A percentile compares a stretch with the other conserved stretches of the same genome.
These are phyloP conservation scores for Cyclocybe aegerita DNA, from an alignment of 768 basidiomycete species.

Conservation along the genomic window DNA sequence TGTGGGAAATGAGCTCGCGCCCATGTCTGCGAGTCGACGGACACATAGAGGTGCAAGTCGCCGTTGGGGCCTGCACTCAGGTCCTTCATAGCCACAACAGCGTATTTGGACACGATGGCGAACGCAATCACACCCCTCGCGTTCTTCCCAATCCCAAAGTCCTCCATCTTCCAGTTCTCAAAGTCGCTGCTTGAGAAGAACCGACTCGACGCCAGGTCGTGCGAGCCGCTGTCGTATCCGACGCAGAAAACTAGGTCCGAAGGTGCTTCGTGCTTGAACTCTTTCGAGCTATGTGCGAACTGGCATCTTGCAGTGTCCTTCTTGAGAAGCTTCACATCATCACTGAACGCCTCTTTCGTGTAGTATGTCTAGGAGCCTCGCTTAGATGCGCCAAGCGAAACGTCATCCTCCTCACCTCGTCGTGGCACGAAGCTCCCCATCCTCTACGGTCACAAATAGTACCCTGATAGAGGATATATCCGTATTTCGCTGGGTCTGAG, in stretches of 20 bases:
- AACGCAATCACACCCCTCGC: conserved; percentile 90
- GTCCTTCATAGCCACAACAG: conserved; percentile 87
- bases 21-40: conserved; percentile 82
- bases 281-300: conserved; percentile 85
- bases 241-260: conserved; percentile 85
- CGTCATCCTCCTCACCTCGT: conserved; percentile 53
- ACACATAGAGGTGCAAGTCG: conserved; percentile 85
- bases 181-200: conserved; percentile 87
- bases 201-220: conserved; percentile 59
- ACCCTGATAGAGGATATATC: conserved; percentile 79
- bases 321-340: conserved; percentile 57
- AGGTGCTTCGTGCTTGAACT: conserved; percentile 79
- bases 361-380: conserved; percentile 71
- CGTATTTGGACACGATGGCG: conserved; percentile 90
- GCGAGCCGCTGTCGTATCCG: conserved; percentile 68
- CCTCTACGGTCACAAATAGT: conserved; percentile 54
- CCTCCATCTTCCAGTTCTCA: conserved; percentile 61
- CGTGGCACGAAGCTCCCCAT: conserved; percentile 63
- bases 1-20: conserved; percentile 92
- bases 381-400: conserved; percentile 4
- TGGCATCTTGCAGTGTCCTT: conserved; percentile 75
- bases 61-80: conserved; percentile 49
- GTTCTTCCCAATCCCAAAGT: conserved; percentile 82
- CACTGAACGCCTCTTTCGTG: conserved; percentile 80
- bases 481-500: conserved; percentile 67